Base-by-base conservation (phyloP, 257 asterid genomes). In the Echites panduratus region DNA sequence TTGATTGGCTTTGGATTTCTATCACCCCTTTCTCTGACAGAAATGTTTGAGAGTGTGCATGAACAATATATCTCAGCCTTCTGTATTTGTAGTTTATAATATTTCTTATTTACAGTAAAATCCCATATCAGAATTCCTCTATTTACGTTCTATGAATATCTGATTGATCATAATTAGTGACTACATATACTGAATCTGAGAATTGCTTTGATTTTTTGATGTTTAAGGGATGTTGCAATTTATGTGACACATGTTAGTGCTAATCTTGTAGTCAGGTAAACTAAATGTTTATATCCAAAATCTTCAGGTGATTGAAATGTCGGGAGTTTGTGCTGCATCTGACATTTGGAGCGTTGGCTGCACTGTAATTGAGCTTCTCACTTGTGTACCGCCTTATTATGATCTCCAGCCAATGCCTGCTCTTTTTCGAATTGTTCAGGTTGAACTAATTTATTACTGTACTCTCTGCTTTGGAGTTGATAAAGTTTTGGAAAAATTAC, bases 321-420 rank as follows among this genome's bases (percentile, higher is more conserved):
- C 99, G 12, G 99, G 99, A 82, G 99, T 95, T 79, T 90, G 99
- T 87, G 96, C 99, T 62, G 99, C 99, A 77, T 95, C 99, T 73
- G 99, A 95, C 82, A 92, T 95, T 79, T 95, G 99, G 99, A 92
- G 99, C 85, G 99, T 95, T 59, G 98, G 99, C 79, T 95, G 98
- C 86, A 95, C 99, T 29, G 98, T 90, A 73, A 95, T 95, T 80
- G 99, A 95, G 84, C 96, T 95, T 78, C 96, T 95, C 74, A 95
- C 99, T 24, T 92, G 98, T 79, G 85, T 90, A 77, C 98, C 99
- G 27, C 99, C 99, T 26, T 95, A 92, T 76, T 95, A 86, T 75
- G 97, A 95, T 85, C 91, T 92, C 80, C 97, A 92, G 91, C 99
- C 99, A 43, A 95, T 95, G 99, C 97, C 97, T 49, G 99, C 99